A percentile compares a stretch with the other conserved stretches of the same genome.
These are phyloP conservation scores for Takakia lepidozioides DNA, from an alignment of 225 moss, liverwort and hornwort genomes.

Conservation along the genomic window DNA sequence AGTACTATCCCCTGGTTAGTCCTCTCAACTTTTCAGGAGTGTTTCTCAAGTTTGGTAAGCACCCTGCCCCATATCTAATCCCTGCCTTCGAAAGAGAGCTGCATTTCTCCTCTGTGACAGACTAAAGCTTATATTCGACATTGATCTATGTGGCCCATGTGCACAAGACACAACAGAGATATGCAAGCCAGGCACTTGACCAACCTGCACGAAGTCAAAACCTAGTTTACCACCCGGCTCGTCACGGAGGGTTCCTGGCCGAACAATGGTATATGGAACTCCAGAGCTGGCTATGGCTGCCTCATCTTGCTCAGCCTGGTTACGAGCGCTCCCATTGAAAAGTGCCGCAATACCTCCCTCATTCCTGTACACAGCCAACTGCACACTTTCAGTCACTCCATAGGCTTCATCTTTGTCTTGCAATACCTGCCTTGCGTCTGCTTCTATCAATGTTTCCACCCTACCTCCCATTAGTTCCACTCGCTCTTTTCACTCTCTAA, in stretches of 20 bases:
- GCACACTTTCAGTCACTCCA: conserved; percentile 84
- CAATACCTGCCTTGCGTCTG: neutral
- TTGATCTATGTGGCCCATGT: too few relatives aligned
- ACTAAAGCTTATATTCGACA: too few relatives aligned
- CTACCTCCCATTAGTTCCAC: too few relatives aligned
- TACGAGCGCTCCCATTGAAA: conserved; percentile 44
- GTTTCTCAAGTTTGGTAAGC: neutral
- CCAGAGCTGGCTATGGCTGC: conserved; percentile 53
- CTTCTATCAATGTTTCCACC: neutral
- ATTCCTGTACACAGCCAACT: conserved; percentile 89
- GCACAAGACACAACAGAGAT: too few relatives aligned
- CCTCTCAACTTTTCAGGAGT: too few relatives aligned
- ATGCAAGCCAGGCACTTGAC: too few relatives aligned
- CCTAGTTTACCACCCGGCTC: conserved; percentile 83
- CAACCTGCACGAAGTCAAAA: conserved; percentile 80
- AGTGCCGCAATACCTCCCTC: conserved; percentile 63
- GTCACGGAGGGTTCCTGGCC: conserved; percentile 73
- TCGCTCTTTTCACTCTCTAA: neutral
- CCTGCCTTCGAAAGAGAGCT: too few relatives aligned
- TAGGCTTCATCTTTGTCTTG: conserved; percentile 21
- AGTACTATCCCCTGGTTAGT: too few relatives aligned
- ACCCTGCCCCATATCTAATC: too few relatives aligned
- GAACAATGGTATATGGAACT: conserved; percentile 75
- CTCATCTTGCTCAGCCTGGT: conserved; percentile 77
- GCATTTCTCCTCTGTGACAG: too few relatives aligned